Conservation (phyloP, 306 rosid genomes). For the Pyrus bretschneideri region DNA sequence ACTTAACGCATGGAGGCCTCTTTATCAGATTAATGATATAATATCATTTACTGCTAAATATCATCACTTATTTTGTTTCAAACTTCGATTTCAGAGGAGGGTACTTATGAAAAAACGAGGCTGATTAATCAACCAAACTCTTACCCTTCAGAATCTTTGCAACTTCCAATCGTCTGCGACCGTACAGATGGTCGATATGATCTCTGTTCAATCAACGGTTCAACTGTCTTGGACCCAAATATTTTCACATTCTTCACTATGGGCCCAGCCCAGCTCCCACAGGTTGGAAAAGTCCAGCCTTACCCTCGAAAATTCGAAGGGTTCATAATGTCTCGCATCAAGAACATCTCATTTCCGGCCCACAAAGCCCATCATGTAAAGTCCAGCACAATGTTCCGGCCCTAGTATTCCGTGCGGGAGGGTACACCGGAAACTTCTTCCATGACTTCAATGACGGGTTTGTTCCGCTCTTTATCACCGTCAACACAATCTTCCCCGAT, state of each 20-base stretch:
- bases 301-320: slow-evolving; percentile 41
- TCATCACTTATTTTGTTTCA: background rate
- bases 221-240: slow-evolving; percentile 27
- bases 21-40: no score
- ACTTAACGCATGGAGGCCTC: no score
- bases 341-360: slow-evolving; percentile 27
- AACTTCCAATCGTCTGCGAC: slow-evolving; percentile 25
- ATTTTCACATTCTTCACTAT: slow-evolving; percentile 22
- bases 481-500: slow-evolving; percentile 12
- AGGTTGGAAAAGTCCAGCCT: slow-evolving; percentile 22
- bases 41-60: background rate
- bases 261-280: background rate
- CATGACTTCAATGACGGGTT: slow-evolving; percentile 49
- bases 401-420: slow-evolving; percentile 37
- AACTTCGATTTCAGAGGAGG: background rate
- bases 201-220: slow-evolving; percentile 29
- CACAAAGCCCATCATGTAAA: slow-evolving; percentile 17
- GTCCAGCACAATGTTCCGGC: slow-evolving; percentile 42
- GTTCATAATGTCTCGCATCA: slow-evolving; percentile 19
- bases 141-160: background rate
- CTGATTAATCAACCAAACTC: background rate
- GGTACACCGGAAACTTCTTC: slow-evolving; percentile 49
- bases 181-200: slow-evolving; percentile 21
- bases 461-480: slow-evolving; percentile 52
- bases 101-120: background rate